Percentiles rank a stretch among this genome's conserved stretches.
Evolutionary conservation across 2,329 filamentous ascomycete species (phyloP).

Genomic region (Stachybotrys elegans): DNA sequence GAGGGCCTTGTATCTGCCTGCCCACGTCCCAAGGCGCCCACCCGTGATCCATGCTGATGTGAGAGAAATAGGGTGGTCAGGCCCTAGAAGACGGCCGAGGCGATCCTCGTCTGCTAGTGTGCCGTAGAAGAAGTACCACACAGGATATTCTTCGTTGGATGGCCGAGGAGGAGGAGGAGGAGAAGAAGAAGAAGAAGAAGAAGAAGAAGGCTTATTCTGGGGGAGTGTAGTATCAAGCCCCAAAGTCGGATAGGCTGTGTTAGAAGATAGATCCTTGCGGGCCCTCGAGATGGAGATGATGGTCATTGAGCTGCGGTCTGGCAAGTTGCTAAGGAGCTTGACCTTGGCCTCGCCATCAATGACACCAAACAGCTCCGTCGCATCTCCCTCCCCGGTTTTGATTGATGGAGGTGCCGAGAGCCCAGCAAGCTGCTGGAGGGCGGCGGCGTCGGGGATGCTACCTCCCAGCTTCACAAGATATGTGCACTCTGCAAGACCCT

Average conservation of each 20-base stretch:
- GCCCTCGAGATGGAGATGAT: constrained; percentile 10
- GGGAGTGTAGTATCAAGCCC: constrained; percentile 13
- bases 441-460: background rate
- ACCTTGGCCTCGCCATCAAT: background rate
- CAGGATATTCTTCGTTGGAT: constrained; percentile 16
- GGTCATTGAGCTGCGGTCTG: background rate
- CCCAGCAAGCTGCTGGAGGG: constrained; percentile 1
- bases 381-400: background rate
- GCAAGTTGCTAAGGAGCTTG: background rate
- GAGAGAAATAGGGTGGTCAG: constrained; percentile 17
- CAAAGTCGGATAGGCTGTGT: constrained; percentile 10
- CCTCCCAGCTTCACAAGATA: constrained; percentile 7
- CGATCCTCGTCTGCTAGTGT: constrained; percentile 24
- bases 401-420: background rate
- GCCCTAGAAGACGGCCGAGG: constrained; percentile 23
- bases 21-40: constrained; percentile 28
- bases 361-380: background rate
- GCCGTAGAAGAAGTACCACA: constrained; percentile 40
- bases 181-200: constrained; percentile 3
- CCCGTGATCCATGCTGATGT: constrained; percentile 22
- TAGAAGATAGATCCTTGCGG: constrained; percentile 7
- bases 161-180: constrained; percentile 10
- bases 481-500: background rate
- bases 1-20: constrained; percentile 31
- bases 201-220: constrained; percentile 14